phyloP scores from a whole-genome alignment of 352 stramenopile genomes.

The Phytophthora ramorum region DNA sequence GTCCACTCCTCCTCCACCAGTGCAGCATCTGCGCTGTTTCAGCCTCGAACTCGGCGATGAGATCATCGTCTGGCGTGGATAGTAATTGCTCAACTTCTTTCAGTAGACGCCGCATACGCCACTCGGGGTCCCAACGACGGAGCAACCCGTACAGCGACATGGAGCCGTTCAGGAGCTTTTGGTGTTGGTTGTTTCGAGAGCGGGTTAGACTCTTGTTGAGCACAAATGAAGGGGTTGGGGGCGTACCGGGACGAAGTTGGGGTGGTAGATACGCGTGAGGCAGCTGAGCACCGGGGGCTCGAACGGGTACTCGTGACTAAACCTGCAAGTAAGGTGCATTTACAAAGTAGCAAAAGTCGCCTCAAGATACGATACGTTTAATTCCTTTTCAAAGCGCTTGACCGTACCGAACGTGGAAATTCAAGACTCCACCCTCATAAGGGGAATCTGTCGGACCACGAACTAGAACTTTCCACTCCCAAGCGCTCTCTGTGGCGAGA shows the following conservation, averaged over 20 bases:
- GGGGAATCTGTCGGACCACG: constrained; percentile 44
- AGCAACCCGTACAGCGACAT: constrained; percentile 56
- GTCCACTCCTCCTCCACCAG: constrained; percentile 8
- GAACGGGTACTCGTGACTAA: constrained; percentile 69
- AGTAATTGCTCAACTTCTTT: constrained; percentile 52
- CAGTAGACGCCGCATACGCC: constrained; percentile 60
- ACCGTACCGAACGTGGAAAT: constrained; percentile 48
- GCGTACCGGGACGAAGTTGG: constrained; percentile 71
- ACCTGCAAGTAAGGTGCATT: constrained; percentile 22
- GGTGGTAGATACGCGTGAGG: constrained; percentile 68
- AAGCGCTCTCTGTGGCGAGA: constrained; percentile 47
- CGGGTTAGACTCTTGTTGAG: not conserved
- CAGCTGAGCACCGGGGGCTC: constrained; percentile 52
- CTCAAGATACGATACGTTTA: not conserved
- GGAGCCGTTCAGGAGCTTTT: constrained; percentile 61
- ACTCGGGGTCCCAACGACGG: constrained; percentile 57
- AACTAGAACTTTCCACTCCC: constrained; percentile 54
- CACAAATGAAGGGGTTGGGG: not conserved
- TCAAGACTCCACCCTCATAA: constrained; percentile 56
- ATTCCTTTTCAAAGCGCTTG: not conserved
- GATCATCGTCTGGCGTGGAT: constrained; percentile 43
- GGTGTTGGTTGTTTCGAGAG: not conserved
- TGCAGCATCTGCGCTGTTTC: constrained; percentile 43
- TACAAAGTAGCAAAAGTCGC: not conserved
- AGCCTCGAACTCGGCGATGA: constrained; percentile 53